Evolutionary conservation across 2,329 filamentous ascomycete genomes (phyloP).

Genomic region (Trichoderma breve): DNA sequence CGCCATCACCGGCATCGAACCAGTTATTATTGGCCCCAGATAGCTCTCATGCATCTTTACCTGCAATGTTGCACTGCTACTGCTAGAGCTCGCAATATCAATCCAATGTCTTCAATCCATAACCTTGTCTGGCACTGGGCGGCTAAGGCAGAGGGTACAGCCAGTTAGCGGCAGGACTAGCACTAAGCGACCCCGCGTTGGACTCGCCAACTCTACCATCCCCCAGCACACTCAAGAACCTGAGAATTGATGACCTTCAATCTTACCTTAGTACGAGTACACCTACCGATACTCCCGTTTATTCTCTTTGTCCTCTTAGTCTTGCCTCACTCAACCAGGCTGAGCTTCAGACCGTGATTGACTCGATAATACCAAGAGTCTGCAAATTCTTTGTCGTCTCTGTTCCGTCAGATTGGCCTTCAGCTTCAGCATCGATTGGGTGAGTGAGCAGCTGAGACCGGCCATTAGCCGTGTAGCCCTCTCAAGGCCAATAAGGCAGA

Average conservation of each 20-base stretch:
- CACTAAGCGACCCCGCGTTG: slow-evolving; percentile 11
- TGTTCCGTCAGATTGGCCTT: not conserved
- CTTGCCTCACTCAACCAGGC: not conserved
- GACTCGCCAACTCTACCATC: not conserved
- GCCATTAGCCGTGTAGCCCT: slow-evolving; percentile 5
- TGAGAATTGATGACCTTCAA: not conserved
- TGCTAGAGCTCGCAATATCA: not conserved
- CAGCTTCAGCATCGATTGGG: not conserved
- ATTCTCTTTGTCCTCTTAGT: not conserved
- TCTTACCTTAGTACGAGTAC: not conserved
- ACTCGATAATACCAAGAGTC: not conserved
- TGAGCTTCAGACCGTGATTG: not conserved
- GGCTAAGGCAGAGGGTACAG: not conserved
- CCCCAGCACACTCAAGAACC: not conserved
- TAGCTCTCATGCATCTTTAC: not conserved
- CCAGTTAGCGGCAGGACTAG: slow-evolving; percentile 3
- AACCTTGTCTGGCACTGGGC: not conserved
- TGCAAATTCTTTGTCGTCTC: not conserved
- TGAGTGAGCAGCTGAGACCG: slow-evolving; percentile 4
- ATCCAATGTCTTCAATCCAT: not conserved
- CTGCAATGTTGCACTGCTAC: not conserved
- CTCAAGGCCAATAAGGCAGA: not conserved
- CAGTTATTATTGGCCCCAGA: not conserved
- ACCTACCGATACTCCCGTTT: not conserved
- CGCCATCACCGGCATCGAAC: not conserved